These are phyloP conservation scores for Hanseniaspora osmophila DNA, from an alignment of 805 yeast genomes.

Conservation along the genomic window DNA sequence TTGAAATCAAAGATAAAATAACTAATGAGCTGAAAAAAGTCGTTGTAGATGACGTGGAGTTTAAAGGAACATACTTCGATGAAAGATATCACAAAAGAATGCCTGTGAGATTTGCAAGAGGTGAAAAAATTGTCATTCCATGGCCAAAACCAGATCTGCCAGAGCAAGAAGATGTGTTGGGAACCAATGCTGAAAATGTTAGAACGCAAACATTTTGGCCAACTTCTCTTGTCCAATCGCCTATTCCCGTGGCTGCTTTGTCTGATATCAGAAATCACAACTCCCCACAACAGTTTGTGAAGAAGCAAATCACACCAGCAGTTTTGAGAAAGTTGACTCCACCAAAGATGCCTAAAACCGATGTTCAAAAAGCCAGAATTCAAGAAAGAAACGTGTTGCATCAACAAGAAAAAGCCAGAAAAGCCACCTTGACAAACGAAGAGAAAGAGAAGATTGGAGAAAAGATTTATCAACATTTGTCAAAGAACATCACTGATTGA, in stretches of 20 bases:
- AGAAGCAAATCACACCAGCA: conserved; percentile 26
- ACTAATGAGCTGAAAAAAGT: conserved; percentile 51
- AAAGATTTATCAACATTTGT: conserved; percentile 24
- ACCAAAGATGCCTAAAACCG: conserved; percentile 67
- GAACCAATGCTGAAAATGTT: conserved; percentile 43
- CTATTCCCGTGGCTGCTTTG: conserved; percentile 55
- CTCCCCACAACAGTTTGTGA: conserved; percentile 45
- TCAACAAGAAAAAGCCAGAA: conserved; percentile 17
- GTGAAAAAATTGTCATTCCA: conserved; percentile 60
- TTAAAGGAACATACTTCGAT: conserved; percentile 61
- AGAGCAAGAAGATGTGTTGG: conserved; percentile 39
- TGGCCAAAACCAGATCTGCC: conserved; percentile 66
- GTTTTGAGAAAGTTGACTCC: conserved; percentile 51
- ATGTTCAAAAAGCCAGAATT: conserved; percentile 44
- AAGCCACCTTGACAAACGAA: conserved; percentile 27
- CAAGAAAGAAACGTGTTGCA: conserved; percentile 36
- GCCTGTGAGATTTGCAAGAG: conserved; percentile 65
- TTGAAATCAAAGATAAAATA: conserved; percentile 51
- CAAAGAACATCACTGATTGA: conserved; percentile 16
- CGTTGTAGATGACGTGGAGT: conserved; percentile 62
- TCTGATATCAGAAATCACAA: conserved; percentile 58
- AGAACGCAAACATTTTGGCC: conserved; percentile 65
- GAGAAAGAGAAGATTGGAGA: conserved; percentile 31
- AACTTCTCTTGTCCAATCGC: conserved; percentile 48
- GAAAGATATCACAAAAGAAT: conserved; percentile 54